Evolutionary conservation across 1,284 basidiomycete genomes (phyloP).

Genomic region (Boletus calvinii): DNA sequence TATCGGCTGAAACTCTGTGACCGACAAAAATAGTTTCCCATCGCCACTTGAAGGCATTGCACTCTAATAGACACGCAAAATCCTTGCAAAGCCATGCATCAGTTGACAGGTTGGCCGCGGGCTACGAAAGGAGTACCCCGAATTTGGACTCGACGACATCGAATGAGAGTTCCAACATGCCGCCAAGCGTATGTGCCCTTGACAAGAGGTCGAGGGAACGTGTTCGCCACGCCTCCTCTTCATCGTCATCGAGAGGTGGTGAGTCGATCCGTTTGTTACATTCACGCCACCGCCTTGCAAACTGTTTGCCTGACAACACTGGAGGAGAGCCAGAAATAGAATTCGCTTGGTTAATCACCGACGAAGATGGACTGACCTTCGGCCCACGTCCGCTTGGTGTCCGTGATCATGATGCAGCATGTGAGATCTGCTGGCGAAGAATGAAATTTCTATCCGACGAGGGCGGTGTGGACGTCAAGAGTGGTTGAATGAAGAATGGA

Average conservation of each 20-base stretch:
- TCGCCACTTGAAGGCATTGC: constrained; percentile 65
- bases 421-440: constrained; percentile 52
- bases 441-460: constrained; percentile 54
- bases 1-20: constrained; percentile 59
- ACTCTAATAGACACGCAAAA: constrained; percentile 59
- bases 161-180: constrained; percentile 55
- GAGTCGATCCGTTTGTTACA: constrained; percentile 44
- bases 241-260: constrained; percentile 37
- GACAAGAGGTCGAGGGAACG: constrained; percentile 51
- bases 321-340: constrained; percentile 11
- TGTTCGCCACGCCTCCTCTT: constrained; percentile 56
- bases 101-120: constrained; percentile 9
- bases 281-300: constrained; percentile 65
- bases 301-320: constrained; percentile 59
- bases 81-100: constrained; percentile 46
- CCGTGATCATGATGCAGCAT: constrained; percentile 65
- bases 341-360: constrained; percentile 24
- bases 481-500: constrained; percentile 7
- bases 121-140: constrained; percentile 43
- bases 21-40: constrained; percentile 72
- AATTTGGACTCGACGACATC: constrained; percentile 55
- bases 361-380: constrained; percentile 51
- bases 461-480: constrained; percentile 16
- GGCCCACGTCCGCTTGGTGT: constrained; percentile 71
- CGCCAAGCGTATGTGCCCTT: constrained; percentile 57